phyloP scores from a whole-genome alignment of 1,139 yeast species.

The Pichia sp. region DNA sequence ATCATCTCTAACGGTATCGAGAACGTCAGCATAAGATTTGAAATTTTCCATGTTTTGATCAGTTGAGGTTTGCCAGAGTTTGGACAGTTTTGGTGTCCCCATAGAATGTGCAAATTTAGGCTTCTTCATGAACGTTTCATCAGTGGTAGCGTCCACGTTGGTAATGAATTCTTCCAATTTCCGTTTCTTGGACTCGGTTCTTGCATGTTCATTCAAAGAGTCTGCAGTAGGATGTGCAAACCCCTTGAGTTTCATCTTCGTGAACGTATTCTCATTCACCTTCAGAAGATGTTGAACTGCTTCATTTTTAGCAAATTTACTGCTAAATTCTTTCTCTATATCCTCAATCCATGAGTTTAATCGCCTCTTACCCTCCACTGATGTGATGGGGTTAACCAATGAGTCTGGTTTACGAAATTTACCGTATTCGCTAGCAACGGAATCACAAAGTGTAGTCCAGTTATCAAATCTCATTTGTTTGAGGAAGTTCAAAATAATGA shows the following conservation, averaged over 20 bases:
- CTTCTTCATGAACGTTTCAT: constrained; percentile 11
- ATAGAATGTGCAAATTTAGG: constrained; percentile 16
- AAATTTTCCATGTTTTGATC: no score
- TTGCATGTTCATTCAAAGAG: constrained; percentile 9
- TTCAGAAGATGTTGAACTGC: constrained; percentile 7
- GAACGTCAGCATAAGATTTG: no score
- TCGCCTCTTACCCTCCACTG: no score
- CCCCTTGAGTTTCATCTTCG: constrained; percentile 22
- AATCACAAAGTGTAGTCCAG: constrained; percentile 15
- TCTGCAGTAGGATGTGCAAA: constrained; percentile 20
- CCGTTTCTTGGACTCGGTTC: constrained; percentile 18
- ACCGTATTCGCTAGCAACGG: constrained; percentile 13
- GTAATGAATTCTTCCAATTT: constrained; percentile 18
- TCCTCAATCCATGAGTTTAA: no score
- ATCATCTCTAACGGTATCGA: constrained; percentile 23
- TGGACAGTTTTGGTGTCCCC: constrained; percentile 24
- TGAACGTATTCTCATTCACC: constrained; percentile 21
- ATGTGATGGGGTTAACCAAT: constrained; percentile 2
- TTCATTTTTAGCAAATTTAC: no score
- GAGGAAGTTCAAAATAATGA: constrained; percentile 18
- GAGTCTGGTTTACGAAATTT: constrained; percentile 10
- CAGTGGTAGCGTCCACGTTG: neutral
- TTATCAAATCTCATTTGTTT: constrained; percentile 13
- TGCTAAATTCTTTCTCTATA: no score
- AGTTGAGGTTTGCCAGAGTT: constrained; percentile 23